These are phyloP conservation scores for Candida maltosa DNA, from an alignment of 805 yeast species.

Conservation along the genomic window DNA sequence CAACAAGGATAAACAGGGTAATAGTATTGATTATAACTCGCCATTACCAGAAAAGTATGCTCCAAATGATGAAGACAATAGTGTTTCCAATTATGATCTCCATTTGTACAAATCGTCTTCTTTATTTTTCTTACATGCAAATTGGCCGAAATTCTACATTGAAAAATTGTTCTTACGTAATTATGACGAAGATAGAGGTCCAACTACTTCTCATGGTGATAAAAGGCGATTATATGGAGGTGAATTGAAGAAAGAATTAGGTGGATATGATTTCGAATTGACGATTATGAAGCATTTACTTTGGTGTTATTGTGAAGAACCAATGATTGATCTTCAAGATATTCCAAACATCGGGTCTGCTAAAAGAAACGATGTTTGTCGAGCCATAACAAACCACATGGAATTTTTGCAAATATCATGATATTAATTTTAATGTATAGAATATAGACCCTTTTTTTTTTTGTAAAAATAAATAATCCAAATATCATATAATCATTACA, in stretches of 20 bases:
- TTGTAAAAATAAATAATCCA: too few relatives aligned
- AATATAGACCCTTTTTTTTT: too few relatives aligned
- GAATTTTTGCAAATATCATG: too few relatives aligned
- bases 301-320: slow-evolving; percentile 27
- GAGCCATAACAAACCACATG: slow-evolving; percentile 20
- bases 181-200: slow-evolving; percentile 23
- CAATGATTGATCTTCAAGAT: slow-evolving; percentile 15
- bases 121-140: slow-evolving; percentile 33
- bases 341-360: slow-evolving; percentile 18
- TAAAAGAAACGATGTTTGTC: slow-evolving; percentile 22
- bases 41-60: slow-evolving; percentile 19
- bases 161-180: slow-evolving; percentile 23
- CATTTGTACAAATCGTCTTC: slow-evolving; percentile 25
- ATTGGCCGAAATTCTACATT: slow-evolving; percentile 32
- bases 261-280: slow-evolving; percentile 27
- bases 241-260: slow-evolving; percentile 20
- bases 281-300: slow-evolving; percentile 22
- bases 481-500: too few relatives aligned
- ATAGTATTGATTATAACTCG: slow-evolving; percentile 8
- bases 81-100: slow-evolving; percentile 23
- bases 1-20: slow-evolving; percentile 7
- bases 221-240: slow-evolving; percentile 27
- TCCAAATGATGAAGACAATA: slow-evolving; percentile 15
- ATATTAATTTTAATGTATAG: too few relatives aligned
- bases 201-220: slow-evolving; percentile 13